phyloP scores from a whole-genome alignment of 768 basidiomycete genomes.

The Boletus rubropictus region DNA sequence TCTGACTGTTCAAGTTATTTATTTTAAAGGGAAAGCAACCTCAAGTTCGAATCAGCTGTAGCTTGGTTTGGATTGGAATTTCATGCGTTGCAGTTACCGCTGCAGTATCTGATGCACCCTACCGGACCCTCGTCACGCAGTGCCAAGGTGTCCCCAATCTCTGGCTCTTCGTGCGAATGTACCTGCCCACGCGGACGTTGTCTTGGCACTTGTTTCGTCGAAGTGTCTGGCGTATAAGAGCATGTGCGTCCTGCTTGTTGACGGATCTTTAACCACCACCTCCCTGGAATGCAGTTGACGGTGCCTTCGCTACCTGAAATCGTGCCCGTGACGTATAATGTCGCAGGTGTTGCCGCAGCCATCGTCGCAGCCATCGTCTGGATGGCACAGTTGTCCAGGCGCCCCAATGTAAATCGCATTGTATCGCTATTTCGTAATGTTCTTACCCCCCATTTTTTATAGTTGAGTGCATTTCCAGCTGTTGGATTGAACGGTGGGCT shows the following conservation, averaged over 20 bases:
- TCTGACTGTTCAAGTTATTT: neutral
- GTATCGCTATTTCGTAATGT: neutral
- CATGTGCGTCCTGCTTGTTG: neutral
- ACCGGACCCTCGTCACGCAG: neutral
- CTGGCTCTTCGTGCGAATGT: neutral
- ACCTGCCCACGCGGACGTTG: too few species aligned
- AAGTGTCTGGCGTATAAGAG: neutral
- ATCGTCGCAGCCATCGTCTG: neutral
- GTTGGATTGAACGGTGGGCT: constrained; percentile 22
- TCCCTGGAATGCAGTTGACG: neutral
- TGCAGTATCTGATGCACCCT: neutral
- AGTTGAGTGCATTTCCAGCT: constrained; percentile 28
- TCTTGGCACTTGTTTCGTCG: neutral
- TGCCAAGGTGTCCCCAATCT: neutral
- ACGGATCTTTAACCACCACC: too few species aligned
- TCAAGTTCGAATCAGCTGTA: too few species aligned
- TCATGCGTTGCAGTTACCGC: too few species aligned
- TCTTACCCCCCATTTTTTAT: neutral
- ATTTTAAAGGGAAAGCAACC: neutral
- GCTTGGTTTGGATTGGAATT: neutral
- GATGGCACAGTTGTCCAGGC: neutral
- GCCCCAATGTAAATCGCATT: neutral
- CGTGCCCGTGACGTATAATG: neutral
- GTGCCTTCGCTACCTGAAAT: neutral
- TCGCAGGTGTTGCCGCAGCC: neutral